These are phyloP conservation scores for Salix dunnii DNA, from an alignment of 345 rosid genomes.

Conservation along the genomic window DNA sequence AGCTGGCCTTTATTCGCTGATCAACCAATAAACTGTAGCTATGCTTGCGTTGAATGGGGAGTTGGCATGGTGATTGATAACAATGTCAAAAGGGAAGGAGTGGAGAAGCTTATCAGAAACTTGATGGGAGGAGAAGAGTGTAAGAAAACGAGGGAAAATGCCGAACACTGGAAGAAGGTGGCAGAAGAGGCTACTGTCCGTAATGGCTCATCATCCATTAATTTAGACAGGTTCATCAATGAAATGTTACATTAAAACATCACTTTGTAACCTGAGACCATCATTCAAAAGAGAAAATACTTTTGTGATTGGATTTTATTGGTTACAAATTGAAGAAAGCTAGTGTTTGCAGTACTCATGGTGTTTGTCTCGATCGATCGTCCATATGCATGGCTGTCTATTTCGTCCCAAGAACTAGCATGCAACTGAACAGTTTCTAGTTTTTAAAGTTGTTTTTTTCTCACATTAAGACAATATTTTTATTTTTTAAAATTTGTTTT, in stretches of 20 bases:
- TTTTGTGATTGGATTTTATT: too few species aligned
- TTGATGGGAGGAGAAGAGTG: not conserved
- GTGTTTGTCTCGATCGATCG: too few species aligned
- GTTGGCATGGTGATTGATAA: not conserved
- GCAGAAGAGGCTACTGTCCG: not conserved
- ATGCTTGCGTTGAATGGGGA: constrained; percentile 1
- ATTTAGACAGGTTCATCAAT: not conserved
- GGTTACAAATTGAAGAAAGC: too few species aligned
- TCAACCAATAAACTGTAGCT: not conserved
- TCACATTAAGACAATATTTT: too few species aligned
- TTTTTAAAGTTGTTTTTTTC: too few species aligned
- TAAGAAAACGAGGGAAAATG: not conserved
- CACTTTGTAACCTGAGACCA: too few species aligned
- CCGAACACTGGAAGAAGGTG: not conserved
- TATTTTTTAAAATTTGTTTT: too few species aligned
- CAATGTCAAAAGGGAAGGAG: not conserved
- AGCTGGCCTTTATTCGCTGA: not conserved
- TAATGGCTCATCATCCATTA: not conserved
- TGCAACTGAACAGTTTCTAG: too few species aligned
- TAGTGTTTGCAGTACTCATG: too few species aligned
- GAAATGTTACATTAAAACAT: not conserved
- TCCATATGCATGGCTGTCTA: too few species aligned
- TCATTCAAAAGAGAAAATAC: too few species aligned
- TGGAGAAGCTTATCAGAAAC: not conserved
- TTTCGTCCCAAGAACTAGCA: too few species aligned